A percentile compares a stretch with the other conserved stretches of the same genome.
phyloP scores from a whole-genome alignment of 331 rosid genomes.

The Saraca asoca region DNA sequence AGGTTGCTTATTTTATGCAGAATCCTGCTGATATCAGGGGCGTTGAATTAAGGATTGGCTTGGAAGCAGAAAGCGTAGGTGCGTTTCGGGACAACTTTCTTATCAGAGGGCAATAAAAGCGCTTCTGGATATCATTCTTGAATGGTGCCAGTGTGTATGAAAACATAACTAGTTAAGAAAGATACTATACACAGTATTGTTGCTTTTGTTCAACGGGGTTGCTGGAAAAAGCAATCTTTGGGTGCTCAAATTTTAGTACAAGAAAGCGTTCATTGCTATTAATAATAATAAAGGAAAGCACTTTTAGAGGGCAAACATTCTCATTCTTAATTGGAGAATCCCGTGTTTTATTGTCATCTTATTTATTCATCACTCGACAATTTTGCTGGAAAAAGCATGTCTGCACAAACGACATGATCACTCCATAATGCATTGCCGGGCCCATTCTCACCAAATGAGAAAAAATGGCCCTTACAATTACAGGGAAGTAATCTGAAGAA shows the following conservation, averaged over 20 bases:
- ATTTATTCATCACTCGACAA: slow-evolving; percentile 12
- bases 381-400: slow-evolving; percentile 29
- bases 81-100: slow-evolving; percentile 49
- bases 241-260: slow-evolving; percentile 11
- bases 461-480: neutral
- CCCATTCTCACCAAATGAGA: slow-evolving; percentile 20
- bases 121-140: too few species aligned
- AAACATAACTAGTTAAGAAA: neutral
- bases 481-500: slow-evolving; percentile 10
- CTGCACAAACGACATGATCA: slow-evolving; percentile 22
- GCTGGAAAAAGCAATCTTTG: neutral
- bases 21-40: slow-evolving; percentile 47
- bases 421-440: slow-evolving; percentile 10
- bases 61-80: slow-evolving; percentile 33
- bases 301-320: slow-evolving; percentile 15
- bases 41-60: slow-evolving; percentile 63
- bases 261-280: slow-evolving; percentile 4
- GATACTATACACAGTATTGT: neutral
- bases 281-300: slow-evolving; percentile 18
- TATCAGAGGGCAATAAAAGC: neutral
- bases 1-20: slow-evolving; percentile 62
- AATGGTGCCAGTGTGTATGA: neutral
- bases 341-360: slow-evolving; percentile 21
- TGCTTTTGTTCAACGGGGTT: slow-evolving; percentile 14
- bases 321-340: slow-evolving; percentile 4